These are phyloP conservation scores for Blastosporella zonata DNA, from an alignment of 1,284 basidiomycete species.

Conservation along the genomic window DNA sequence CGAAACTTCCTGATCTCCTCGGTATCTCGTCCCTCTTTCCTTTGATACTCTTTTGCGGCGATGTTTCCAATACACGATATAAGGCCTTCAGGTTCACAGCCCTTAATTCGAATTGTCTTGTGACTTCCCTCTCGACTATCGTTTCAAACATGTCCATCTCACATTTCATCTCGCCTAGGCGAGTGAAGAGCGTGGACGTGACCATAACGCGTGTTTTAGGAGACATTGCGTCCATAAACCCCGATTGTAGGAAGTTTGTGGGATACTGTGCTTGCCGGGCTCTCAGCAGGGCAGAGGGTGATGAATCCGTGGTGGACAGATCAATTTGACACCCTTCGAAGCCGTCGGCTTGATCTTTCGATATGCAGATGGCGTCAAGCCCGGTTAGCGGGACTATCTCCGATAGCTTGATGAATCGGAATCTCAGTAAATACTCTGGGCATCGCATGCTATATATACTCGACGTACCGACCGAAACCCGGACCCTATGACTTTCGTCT, in stretches of 20 bases:
- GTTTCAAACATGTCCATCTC: conserved; percentile 20
- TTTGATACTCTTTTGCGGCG: background rate
- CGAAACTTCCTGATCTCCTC: background rate
- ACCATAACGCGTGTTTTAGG: conserved; percentile 19
- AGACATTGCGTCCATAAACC: conserved; percentile 21
- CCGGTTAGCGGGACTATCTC: conserved; percentile 38
- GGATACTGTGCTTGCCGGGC: conserved; percentile 37
- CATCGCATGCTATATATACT: background rate
- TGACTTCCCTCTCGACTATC: conserved; percentile 16
- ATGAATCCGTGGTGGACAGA: conserved; percentile 18
- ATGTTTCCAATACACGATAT: background rate
- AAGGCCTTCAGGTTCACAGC: conserved; percentile 19
- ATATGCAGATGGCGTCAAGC: conserved; percentile 39
- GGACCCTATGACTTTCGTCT: conserved; percentile 40
- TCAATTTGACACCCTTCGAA: conserved; percentile 25
- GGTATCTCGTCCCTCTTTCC: background rate
- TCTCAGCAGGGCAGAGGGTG: conserved; percentile 26
- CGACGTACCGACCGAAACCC: conserved; percentile 38
- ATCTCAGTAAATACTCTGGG: conserved; percentile 4
- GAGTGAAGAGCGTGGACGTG: conserved; percentile 12
- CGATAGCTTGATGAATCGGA: conserved; percentile 30
- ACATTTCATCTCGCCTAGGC: conserved; percentile 19
- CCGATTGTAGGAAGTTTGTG: conserved; percentile 19
- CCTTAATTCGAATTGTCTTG: conserved; percentile 15
- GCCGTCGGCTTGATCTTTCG: conserved; percentile 32